Base-by-base conservation (phyloP, 116 monocot genomes). In the Iris pallida region DNA sequence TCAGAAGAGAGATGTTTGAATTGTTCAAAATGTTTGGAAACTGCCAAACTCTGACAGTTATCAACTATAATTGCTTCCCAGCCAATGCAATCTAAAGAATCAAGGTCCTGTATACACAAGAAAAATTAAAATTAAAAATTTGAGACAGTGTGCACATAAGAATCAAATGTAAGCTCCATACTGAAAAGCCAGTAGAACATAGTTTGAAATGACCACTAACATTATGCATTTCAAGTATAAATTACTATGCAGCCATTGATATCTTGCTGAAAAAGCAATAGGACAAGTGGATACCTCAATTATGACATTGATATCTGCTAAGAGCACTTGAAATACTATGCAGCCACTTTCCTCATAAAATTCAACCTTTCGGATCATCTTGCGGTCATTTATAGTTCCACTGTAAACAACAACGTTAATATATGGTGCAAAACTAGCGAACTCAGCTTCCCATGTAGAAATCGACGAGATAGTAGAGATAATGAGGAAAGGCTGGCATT, bases 1-100 rank as follows among this genome's bases (percentile, higher is more conserved):
- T 81, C 81, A 65, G 85, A 45, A 7, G 79, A 57, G 45, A 90
- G 72, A 61, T 19, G 70, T 51, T 65, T 80, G 20, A 90, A 65
- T 57, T 74, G 65, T 77, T 90, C 78, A 15, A 94, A 77, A 73
- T 79, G 53, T 75, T 81, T 81, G 16, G 79, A 80, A 30, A 87
- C 53, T 14, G 78, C 80, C 0, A 71, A 71, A 55, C 69, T 74
- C 53, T 94, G 87, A 72, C 90, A 90, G 43, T 94, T 78, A 73
- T 94, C 93, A 71, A 94, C 69, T 20, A 94, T 69, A 48, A 94
- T 16, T 69, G 85, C 72, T 49, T 90, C 88, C 90, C 94, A 94
- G 16, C 67, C 69, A 68, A 90, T 64, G 75, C 78, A 72, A 46
- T 76, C 63, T 52, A 90, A 42, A 72, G 54, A 49, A 16, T 78